These are phyloP conservation scores for Anisodus tanguticus DNA, from an alignment of 257 asterid species.

Conservation along the genomic window DNA sequence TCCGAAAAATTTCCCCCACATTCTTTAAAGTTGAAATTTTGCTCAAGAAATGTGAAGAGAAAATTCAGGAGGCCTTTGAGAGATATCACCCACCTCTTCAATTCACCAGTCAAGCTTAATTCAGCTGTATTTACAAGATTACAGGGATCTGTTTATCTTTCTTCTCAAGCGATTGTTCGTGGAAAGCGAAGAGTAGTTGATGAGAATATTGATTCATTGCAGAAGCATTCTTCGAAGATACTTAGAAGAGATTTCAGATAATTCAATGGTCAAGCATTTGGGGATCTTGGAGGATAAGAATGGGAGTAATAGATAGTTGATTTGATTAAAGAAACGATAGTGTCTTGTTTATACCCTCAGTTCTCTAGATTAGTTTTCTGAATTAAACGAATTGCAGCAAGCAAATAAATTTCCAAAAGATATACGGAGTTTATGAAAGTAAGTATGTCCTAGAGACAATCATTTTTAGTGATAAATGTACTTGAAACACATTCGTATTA, in stretches of 20 bases:
- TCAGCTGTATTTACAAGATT: neutral
- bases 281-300: neutral
- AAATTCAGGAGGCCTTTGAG: constrained; percentile 46
- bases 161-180: neutral
- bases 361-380: too few species aligned
- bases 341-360: too few species aligned
- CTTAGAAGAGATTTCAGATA: constrained; percentile 51
- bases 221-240: constrained; percentile 39
- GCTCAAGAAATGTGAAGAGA: constrained; percentile 28
- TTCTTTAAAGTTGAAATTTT: constrained; percentile 21
- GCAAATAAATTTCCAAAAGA: too few species aligned
- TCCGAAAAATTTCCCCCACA: constrained; percentile 18
- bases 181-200: constrained; percentile 42
- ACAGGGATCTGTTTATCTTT: constrained; percentile 7
- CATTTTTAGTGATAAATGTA: too few species aligned
- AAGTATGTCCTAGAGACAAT: too few species aligned
- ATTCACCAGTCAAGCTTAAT: neutral
- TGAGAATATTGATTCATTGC: constrained; percentile 29
- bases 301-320: too few species aligned
- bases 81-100: constrained; percentile 48
- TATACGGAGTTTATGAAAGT: too few species aligned
- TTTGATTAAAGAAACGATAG: too few species aligned
- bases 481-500: too few species aligned
- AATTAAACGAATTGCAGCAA: too few species aligned
- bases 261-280: neutral